phyloP scores from a whole-genome alignment of 2,329 filamentous ascomycete genomes.

The Hymenotorrendiella dingleyae region DNA sequence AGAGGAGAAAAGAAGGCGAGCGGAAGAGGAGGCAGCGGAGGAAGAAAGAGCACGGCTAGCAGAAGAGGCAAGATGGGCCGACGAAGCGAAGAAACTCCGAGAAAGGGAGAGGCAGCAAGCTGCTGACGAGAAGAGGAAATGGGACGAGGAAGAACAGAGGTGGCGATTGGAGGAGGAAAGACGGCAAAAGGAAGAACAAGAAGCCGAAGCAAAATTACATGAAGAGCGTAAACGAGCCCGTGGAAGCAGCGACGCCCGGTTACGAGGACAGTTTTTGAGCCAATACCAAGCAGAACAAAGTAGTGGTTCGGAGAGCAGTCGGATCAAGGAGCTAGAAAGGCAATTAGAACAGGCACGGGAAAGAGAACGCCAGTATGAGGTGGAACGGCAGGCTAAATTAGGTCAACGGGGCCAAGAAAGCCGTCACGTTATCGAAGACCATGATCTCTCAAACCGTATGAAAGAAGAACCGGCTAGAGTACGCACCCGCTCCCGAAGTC shows the following conservation, averaged over 20 bases:
- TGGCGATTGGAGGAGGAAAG: constrained; percentile 75
- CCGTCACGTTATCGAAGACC: constrained; percentile 24
- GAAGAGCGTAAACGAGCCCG: constrained; percentile 59
- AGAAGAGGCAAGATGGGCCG: constrained; percentile 63
- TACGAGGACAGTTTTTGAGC: constrained; percentile 79
- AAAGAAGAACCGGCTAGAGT: constrained; percentile 25
- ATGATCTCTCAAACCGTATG: constrained; percentile 24
- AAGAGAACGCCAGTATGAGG: constrained; percentile 58
- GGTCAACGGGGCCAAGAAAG: constrained; percentile 10
- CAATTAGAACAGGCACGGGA: constrained; percentile 63
- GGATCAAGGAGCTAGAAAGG: constrained; percentile 74
- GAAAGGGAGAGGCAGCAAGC: constrained; percentile 53
- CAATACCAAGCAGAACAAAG: constrained; percentile 69
- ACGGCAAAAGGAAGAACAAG: constrained; percentile 65
- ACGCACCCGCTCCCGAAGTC: constrained; percentile 22
- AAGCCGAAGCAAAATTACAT: constrained; percentile 60
- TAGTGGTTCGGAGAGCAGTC: constrained; percentile 50
- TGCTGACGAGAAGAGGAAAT: constrained; percentile 64
- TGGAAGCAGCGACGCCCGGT: constrained; percentile 55
- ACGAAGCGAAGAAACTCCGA: constrained; percentile 54
- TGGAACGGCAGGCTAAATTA: constrained; percentile 48
- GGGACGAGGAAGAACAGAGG: constrained; percentile 70
- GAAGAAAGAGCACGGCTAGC: constrained; percentile 56
- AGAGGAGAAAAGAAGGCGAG: constrained; percentile 43
- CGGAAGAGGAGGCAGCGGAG: constrained; percentile 46